Evolutionary conservation across 164 flowering plant species (phyloP), one percentile per base, ranked within the genome.

Genomic region (Dillenia turbinata): DNA sequence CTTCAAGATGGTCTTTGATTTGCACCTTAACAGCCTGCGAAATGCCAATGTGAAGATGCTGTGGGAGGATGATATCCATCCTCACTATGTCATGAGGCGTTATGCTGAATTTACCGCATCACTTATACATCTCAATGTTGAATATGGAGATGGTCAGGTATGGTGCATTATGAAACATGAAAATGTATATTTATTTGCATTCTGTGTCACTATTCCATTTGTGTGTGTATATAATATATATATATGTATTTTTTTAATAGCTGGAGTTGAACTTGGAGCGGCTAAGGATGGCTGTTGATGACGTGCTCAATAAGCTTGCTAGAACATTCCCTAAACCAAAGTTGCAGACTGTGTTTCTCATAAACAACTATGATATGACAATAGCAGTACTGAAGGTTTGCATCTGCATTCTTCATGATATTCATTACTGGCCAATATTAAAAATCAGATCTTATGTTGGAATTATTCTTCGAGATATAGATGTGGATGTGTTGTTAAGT

Each of bases 51-150:
- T 89, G 65, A 87, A 75, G 74, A 78, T 83, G 5, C 73, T 95
- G 66, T 95, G 99, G 99, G 99, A 95, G 81, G 99, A 95, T 77
- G 99, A 95, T 74, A 84, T 88, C 49, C 99, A 85, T 81, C 97
- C 99, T 56, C 99, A 95, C 68, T 95, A 92, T 76, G 90, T 88
- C 57, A 89, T 89, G 92, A 83, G 99, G 65, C 97, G 99, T 51
- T 95, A 95, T 85, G 99, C 99, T 53, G 99, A 95, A 69, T 95
- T 95, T 71, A 80, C 99, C 48, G 96, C 96, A 53, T 94, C 99
- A 45, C 89, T 94, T 45, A 79, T 92, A 72, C 99, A 83, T 59
- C 88, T 94, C 47, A 91, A 94, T 78, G 88, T 83, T 57, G 96
- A 86, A 66, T 88, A 88, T 79, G 97, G 96, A 72, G 97, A 94